A percentile compares a stretch with the other conserved stretches of the same genome.
phyloP scores from a whole-genome alignment of 2,329 filamentous ascomycete species.

The Phyllosticta citriasiana region DNA sequence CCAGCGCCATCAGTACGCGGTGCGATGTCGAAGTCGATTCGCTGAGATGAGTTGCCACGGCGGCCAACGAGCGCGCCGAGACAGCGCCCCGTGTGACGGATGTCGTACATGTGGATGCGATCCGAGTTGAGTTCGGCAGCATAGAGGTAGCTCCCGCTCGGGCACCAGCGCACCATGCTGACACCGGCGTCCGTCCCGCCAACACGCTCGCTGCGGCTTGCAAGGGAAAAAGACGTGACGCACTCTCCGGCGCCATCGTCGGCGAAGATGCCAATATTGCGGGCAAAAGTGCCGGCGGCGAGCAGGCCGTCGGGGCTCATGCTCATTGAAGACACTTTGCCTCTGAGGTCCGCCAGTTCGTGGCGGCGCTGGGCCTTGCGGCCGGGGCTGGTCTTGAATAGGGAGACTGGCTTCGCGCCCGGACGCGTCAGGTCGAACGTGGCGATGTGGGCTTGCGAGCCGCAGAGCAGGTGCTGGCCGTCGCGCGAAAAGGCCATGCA shows the following conservation, averaged over 20 bases:
- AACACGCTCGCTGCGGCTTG: constrained; percentile 16
- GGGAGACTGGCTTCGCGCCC: neutral
- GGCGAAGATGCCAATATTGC: constrained; percentile 48
- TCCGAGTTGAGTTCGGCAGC: constrained; percentile 48
- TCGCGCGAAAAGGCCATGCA: constrained; percentile 43
- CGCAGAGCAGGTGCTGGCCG: constrained; percentile 46
- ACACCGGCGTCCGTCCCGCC: constrained; percentile 35
- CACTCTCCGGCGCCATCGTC: constrained; percentile 38
- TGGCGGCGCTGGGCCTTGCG: constrained; percentile 32
- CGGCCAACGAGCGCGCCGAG: constrained; percentile 40
- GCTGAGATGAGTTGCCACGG: constrained; percentile 41
- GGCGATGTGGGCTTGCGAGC: constrained; percentile 43
- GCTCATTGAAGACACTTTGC: constrained; percentile 40
- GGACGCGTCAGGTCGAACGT: constrained; percentile 45
- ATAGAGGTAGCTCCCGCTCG: constrained; percentile 48
- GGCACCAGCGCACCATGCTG: constrained; percentile 47
- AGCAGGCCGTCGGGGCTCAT: constrained; percentile 37
- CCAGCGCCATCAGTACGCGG: constrained; percentile 20
- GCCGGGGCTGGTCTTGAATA: constrained; percentile 31
- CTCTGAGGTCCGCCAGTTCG: constrained; percentile 36
- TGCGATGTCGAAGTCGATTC: constrained; percentile 45
- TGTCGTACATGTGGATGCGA: constrained; percentile 48
- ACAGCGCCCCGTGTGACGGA: constrained; percentile 42
- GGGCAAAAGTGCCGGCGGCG: constrained; percentile 48
- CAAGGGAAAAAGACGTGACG: constrained; percentile 21